Conservation (phyloP, 2,329 filamentous ascomycete genomes). For the Sordariomycetes sp. region DNA sequence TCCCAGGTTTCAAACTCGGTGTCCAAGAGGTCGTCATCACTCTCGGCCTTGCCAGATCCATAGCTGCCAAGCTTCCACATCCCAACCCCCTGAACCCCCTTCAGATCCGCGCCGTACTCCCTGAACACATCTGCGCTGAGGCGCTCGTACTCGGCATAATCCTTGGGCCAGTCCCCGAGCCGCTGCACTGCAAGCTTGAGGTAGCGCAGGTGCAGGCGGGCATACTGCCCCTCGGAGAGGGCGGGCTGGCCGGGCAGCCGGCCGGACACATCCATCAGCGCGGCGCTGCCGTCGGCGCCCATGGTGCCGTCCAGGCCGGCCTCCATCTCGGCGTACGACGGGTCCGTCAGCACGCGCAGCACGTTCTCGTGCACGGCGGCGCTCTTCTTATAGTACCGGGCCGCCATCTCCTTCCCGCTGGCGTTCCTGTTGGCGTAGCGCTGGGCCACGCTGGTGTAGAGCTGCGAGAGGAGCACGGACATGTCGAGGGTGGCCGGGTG, state of each 20-base stretch:
- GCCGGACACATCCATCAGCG: slow-evolving; percentile 11
- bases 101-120: slow-evolving; percentile 24
- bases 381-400: slow-evolving; percentile 25
- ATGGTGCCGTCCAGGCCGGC: slow-evolving; percentile 14
- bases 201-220: slow-evolving; percentile 22
- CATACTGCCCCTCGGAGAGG: slow-evolving; percentile 17
- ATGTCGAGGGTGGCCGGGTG: slow-evolving; percentile 12
- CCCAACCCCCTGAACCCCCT: slow-evolving; percentile 30
- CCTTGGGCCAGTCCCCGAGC: slow-evolving; percentile 30
- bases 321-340: slow-evolving; percentile 17
- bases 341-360: slow-evolving; percentile 21
- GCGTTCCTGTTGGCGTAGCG: slow-evolving; percentile 19
- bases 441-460: slow-evolving; percentile 18
- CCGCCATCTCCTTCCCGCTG: slow-evolving; percentile 18
- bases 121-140: slow-evolving; percentile 32
- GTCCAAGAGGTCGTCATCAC: slow-evolving; percentile 17
- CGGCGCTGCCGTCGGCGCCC: slow-evolving; percentile 13
- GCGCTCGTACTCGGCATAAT: slow-evolving; percentile 32
- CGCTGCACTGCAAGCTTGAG: slow-evolving; percentile 26
- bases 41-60: slow-evolving; percentile 33
- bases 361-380: slow-evolving; percentile 23
- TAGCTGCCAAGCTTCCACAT: slow-evolving; percentile 34
- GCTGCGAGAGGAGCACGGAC: slow-evolving; percentile 11
- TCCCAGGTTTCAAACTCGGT: slow-evolving; percentile 14
- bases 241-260: neutral